Evolutionary conservation across 768 basidiomycete genomes (phyloP).

Genomic region (Suillus subalutaceus): DNA sequence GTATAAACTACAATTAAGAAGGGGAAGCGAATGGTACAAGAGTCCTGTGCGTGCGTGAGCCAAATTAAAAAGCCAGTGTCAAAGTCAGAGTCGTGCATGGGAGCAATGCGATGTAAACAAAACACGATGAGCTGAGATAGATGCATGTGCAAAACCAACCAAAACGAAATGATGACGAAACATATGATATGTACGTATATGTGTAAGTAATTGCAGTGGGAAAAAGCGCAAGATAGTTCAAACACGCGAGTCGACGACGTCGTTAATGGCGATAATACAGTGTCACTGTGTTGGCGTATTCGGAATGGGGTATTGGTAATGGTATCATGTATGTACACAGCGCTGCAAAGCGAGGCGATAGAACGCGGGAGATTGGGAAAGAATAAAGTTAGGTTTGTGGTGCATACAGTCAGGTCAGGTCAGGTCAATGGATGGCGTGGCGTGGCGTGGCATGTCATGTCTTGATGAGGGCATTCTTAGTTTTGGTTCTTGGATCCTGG

Average conservation of each 20-base stretch:
- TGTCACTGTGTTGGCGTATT: background rate
- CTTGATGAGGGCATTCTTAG: background rate
- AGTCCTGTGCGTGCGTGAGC: background rate
- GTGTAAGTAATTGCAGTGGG: conserved; percentile 1
- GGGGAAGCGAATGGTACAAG: background rate
- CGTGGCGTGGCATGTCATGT: background rate
- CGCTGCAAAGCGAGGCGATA: background rate
- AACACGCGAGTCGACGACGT: background rate
- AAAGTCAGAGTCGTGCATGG: background rate
- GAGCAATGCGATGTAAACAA: background rate
- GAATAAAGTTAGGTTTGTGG: background rate
- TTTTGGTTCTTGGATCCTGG: background rate
- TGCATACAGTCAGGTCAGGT: background rate
- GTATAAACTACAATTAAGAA: background rate
- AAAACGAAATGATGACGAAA: background rate
- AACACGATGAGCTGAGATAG: background rate
- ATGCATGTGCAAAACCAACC: background rate
- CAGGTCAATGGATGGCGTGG: conserved; percentile 1
- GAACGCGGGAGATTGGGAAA: background rate
- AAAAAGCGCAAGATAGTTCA: background rate
- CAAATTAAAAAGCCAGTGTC: background rate
- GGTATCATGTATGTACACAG: background rate
- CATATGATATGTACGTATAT: background rate
- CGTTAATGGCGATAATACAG: conserved; percentile 10
- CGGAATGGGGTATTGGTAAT: background rate